Evolutionary conservation across 148 eudicot species (phyloP), one percentile per base, ranked within the genome.

Genomic region (Chenopodium berlandieri): DNA sequence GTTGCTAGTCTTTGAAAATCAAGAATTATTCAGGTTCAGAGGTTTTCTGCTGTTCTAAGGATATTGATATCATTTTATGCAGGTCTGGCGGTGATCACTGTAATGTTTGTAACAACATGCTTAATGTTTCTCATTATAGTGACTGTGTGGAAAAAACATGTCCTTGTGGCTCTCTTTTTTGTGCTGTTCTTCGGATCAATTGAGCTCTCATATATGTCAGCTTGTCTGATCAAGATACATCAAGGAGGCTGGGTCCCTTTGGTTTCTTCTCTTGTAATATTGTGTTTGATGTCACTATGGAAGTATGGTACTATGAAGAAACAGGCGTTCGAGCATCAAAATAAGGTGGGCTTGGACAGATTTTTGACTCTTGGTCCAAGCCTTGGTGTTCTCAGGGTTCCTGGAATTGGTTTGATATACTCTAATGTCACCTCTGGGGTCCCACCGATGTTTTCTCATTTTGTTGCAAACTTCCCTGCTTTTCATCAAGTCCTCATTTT

Each of bases 181-280:
- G 83, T 89, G 7, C 14, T 71, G 14, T 11, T 69, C n/a, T 89
- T 89, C 76, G 91, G 91, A 58, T 85, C 84, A 37, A 48, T 87
- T 34, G 91, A 89, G 71, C 65, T 83, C 44, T 50, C 82, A 1
- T 87, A 87, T 50, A 77, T 89, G 58, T 89, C 91, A 1, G 84
- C 91, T 11, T 81, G 86, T 60, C 78, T 89, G 13, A 54, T 62
- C 1, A 83, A 85, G 48, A 73, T 89, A 17, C 86, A 81, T 72
- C 73, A 81, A 82, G 91, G 89, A 76, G 91, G 88, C 25, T 89
- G 91, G 91, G 86, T 89, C 46, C 88, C 91, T 22, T n/a, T 88
- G 66, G 34, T 76, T 64, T 84, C 85, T 32, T 84, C 90, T 65
- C 62, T 88, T 8, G 69, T 84, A 19, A 78, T 84, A 25, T 66